Base-by-base conservation (phyloP, 148 eudicot species). In the Rhododendron ovatum region DNA sequence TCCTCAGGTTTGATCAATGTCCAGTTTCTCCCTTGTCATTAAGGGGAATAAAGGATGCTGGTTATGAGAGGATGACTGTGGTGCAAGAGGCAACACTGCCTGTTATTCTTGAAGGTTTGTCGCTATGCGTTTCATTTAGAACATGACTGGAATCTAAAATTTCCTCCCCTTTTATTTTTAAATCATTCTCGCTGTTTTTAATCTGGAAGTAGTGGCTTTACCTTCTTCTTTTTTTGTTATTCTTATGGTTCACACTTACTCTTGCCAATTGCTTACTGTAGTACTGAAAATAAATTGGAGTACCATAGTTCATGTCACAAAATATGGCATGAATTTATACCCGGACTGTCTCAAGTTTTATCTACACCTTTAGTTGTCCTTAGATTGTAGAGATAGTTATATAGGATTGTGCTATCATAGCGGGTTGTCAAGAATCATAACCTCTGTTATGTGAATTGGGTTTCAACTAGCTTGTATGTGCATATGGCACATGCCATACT, bases 41-140 rank as follows among this genome's bases (percentile, higher is more conserved):
- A 67, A 97, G 93, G 92, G 99, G 92, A 86, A 90, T 94, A 74
- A 94, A 89, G 87, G 98, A 94, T 92, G 98, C 90, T 85, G 99
- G 99, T 39, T 97, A 94, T 88, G 98, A 95, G 88, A 95, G 89
- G 89, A 91, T 97, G 98, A 97, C 99, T 83, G 87, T 94, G 90
- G 99, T 97, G 39, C 99, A 97, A 87, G 99, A 91, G 88, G 99
- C 99, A 83, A 97, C 98, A 37, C 93, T 97, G 75, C 99, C 99
- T 77, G 81, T 93, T 85, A 97, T 97, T 91, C 91, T 97, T 17
- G 89, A 93, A 93, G 98, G 98, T 97, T n/a, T 20, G 84, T 79
- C 61, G 45, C 79, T 57, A 15, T 69, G 26, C 35, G 11, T 26
- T 61, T 69, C 74, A 28, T 28, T 69, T 28, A 69, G 35, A 69